Percentiles rank a stretch among this genome's conserved stretches.
Conservation (phyloP, 768 basidiomycete genomes). For the Phlebiopsis flavidoalba region DNA sequence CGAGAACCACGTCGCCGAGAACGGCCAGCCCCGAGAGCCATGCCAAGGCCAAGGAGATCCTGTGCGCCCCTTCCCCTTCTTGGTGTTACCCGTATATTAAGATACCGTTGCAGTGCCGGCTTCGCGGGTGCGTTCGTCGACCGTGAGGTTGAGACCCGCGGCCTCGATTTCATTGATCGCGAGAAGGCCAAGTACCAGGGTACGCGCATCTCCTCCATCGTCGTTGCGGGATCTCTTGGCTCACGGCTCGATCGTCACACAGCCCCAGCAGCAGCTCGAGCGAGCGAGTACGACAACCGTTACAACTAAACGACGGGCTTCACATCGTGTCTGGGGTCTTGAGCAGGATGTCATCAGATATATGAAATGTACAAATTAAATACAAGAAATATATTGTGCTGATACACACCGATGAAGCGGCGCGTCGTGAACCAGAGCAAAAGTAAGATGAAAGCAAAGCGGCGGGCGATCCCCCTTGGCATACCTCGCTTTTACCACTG, state of each 20-base stretch:
- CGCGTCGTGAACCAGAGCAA: neutral
- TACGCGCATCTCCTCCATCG: constrained; percentile 7
- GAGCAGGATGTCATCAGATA: neutral
- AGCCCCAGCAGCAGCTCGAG: constrained; percentile 5
- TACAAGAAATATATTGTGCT: neutral
- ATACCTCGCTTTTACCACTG: neutral
- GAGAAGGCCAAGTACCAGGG: constrained; percentile 37
- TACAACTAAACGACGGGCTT: neutral
- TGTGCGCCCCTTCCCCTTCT: constrained; percentile 25
- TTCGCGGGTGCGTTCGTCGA: constrained; percentile 49
- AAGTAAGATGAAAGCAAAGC: neutral
- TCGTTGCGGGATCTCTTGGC: neutral
- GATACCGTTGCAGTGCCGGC: constrained; percentile 39
- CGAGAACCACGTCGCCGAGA: constrained; percentile 42
- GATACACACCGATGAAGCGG: neutral
- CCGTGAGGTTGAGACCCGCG: constrained; percentile 43
- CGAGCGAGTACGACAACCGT: neutral
- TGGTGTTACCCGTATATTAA: neutral
- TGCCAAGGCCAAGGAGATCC: constrained; percentile 50
- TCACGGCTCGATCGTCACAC: neutral
- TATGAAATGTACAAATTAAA: neutral
- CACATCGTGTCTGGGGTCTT: neutral
- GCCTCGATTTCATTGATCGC: constrained; percentile 40
- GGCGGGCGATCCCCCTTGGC: neutral
- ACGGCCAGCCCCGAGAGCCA: constrained; percentile 50